These are phyloP conservation scores for Cadophora luteo-olivacea DNA, from an alignment of 2,329 filamentous ascomycete genomes.

Conservation along the genomic window DNA sequence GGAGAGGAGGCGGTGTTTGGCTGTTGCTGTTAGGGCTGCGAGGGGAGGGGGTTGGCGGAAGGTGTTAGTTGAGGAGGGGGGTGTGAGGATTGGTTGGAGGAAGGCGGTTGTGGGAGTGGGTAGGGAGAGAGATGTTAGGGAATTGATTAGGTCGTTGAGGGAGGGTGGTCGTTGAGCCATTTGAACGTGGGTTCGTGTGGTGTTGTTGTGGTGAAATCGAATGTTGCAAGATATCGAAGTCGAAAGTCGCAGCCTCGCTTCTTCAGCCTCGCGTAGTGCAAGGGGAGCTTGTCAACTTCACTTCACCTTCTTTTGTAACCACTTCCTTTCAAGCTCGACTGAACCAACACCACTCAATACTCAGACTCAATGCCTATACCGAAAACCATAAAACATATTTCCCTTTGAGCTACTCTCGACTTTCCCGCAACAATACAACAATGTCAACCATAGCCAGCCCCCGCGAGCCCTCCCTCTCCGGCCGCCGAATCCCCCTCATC, in stretches of 20 bases:
- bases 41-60: slow-evolving; percentile 53
- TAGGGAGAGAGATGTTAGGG: slow-evolving; percentile 33
- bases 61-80: slow-evolving; percentile 14
- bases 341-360: not conserved
- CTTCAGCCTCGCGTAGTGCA: slow-evolving; percentile 32
- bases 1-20: slow-evolving; percentile 79
- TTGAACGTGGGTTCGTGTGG: slow-evolving; percentile 8
- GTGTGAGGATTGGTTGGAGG: slow-evolving; percentile 36
- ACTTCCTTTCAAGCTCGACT: not conserved
- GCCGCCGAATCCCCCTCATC: slow-evolving; percentile 62
- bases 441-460: slow-evolving; percentile 73
- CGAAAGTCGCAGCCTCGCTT: slow-evolving; percentile 31
- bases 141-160: slow-evolving; percentile 31
- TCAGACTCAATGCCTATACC: not conserved
- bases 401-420: not conserved
- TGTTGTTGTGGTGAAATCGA: not conserved
- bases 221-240: too few species aligned
- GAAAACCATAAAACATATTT: not conserved
- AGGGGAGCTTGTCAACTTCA: slow-evolving; percentile 22
- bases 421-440: not conserved
- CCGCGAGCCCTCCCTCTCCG: slow-evolving; percentile 62
- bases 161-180: slow-evolving; percentile 29
- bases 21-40: slow-evolving; percentile 64
- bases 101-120: slow-evolving; percentile 34
- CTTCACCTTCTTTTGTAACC: not conserved